Evolutionary conservation across 495 filamentous ascomycete genomes (phyloP).

Genomic region (Penicillium odoratum): DNA sequence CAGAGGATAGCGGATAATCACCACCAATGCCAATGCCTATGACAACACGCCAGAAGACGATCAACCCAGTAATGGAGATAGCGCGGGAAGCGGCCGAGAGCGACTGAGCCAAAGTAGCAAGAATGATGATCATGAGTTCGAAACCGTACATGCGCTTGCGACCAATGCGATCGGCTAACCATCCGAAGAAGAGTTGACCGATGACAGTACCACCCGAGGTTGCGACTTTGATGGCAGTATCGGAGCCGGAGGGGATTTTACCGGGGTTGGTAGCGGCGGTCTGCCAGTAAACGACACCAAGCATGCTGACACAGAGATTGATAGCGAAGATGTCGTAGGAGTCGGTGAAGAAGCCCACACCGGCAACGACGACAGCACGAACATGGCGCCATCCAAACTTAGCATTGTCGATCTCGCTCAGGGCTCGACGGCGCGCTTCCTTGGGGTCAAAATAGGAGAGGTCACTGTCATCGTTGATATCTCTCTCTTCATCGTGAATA

Average conservation of each 20-base stretch:
- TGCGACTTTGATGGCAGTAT: conserved; percentile 85
- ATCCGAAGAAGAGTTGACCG: conserved; percentile 81
- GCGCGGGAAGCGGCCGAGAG: conserved; percentile 66
- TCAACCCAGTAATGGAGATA: conserved; percentile 70
- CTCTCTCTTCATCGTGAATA: neutral
- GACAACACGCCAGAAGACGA: conserved; percentile 88
- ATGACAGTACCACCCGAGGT: conserved; percentile 86
- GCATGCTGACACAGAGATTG: conserved; percentile 65
- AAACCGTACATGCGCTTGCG: conserved; percentile 86
- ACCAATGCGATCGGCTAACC: conserved; percentile 75
- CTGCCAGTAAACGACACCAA: conserved; percentile 74
- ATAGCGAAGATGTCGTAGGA: conserved; percentile 81
- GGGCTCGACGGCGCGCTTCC: conserved; percentile 70
- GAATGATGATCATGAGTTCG: conserved; percentile 85
- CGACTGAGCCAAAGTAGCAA: conserved; percentile 76
- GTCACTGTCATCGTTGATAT: conserved; percentile 11
- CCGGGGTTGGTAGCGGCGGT: conserved; percentile 48
- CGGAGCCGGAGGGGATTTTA: conserved; percentile 59
- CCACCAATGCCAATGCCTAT: conserved; percentile 85
- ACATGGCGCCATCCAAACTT: conserved; percentile 77
- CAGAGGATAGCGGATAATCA: conserved; percentile 81
- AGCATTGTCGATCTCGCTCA: conserved; percentile 78
- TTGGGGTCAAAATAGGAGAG: conserved; percentile 64
- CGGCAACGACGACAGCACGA: conserved; percentile 74
- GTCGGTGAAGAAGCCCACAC: conserved; percentile 83